Conservation (phyloP, 768 basidiomycete species). For the Roridomyces roridus region DNA sequence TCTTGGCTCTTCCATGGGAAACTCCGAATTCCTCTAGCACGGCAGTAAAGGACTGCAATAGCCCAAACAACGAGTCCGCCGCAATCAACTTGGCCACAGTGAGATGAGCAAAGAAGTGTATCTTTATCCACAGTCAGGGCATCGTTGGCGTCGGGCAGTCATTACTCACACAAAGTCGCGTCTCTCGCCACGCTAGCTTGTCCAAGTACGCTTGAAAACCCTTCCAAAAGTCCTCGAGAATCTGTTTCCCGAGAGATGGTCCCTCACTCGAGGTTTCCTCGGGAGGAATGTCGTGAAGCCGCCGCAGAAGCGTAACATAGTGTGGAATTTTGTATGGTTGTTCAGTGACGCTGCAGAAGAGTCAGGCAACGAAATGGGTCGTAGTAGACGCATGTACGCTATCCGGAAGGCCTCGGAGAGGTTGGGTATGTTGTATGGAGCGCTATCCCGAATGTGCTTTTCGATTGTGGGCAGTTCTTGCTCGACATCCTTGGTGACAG, state of each 20-base stretch:
- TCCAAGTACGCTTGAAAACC: slow-evolving; percentile 90
- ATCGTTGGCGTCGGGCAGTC: too few relatives aligned
- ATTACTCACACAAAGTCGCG: slow-evolving; percentile 79
- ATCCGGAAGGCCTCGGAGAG: slow-evolving; percentile 79
- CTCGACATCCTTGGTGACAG: slow-evolving; percentile 58
- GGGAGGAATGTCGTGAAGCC: slow-evolving; percentile 60
- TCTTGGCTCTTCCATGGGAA: slow-evolving; percentile 83
- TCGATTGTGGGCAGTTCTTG: slow-evolving; percentile 76
- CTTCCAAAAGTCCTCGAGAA: slow-evolving; percentile 90
- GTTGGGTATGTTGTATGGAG: slow-evolving; percentile 62
- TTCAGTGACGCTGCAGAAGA: slow-evolving; percentile 72
- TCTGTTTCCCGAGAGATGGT: slow-evolving; percentile 65
- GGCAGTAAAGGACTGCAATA: slow-evolving; percentile 83
- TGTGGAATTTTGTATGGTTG: slow-evolving; percentile 94
- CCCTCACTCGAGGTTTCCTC: slow-evolving; percentile 43
- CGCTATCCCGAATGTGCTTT: slow-evolving; percentile 65
- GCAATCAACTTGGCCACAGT: slow-evolving; percentile 79
- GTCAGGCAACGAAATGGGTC: not conserved
- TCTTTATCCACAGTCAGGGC: slow-evolving; percentile 48
- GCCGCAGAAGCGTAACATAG: slow-evolving; percentile 81
- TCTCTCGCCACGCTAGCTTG: slow-evolving; percentile 89
- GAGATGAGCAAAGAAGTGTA: slow-evolving; percentile 92
- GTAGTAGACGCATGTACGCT: slow-evolving; percentile 51
- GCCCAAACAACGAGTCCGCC: slow-evolving; percentile 75
- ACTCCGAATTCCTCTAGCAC: slow-evolving; percentile 92